Evolutionary conservation across 2,329 filamentous ascomycete species (phyloP).

Genomic region (Microcera coccophila): DNA sequence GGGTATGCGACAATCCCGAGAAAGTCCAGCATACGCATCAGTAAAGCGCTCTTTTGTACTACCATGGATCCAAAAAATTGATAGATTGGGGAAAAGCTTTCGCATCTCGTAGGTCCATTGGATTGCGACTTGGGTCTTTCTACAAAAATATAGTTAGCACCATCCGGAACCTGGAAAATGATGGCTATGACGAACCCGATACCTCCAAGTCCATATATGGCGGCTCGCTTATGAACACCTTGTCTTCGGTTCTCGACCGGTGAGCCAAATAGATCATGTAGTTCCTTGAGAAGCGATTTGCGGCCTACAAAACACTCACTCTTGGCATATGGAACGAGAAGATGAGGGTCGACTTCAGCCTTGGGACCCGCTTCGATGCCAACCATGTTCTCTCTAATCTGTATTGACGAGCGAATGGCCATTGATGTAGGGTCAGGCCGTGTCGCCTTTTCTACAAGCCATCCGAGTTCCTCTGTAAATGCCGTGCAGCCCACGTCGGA

Average conservation of each 20-base stretch:
- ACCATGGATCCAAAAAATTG: neutral
- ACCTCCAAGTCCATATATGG: neutral
- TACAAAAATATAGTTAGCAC: neutral
- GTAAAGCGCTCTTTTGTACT: neutral
- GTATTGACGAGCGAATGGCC: no score
- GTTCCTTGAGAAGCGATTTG: neutral
- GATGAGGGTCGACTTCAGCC: no score
- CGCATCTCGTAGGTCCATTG: neutral
- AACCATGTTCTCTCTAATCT: no score
- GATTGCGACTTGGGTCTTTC: neutral
- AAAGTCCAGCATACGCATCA: neutral
- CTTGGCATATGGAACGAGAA: neutral
- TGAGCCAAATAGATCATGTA: neutral
- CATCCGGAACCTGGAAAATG: no score
- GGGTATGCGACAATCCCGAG: neutral
- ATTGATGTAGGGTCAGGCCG: no score
- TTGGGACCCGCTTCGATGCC: no score
- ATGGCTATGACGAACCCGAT: neutral
- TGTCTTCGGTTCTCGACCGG: neutral
- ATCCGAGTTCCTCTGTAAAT: no score
- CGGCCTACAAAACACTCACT: neutral
- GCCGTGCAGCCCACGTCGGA: no score
- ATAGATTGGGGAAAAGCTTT: neutral
- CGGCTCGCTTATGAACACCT: neutral
- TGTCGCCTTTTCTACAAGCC: no score